Evolutionary conservation across 140 eudicot species (phyloP).

Genomic region (Flaveria floridana): DNA sequence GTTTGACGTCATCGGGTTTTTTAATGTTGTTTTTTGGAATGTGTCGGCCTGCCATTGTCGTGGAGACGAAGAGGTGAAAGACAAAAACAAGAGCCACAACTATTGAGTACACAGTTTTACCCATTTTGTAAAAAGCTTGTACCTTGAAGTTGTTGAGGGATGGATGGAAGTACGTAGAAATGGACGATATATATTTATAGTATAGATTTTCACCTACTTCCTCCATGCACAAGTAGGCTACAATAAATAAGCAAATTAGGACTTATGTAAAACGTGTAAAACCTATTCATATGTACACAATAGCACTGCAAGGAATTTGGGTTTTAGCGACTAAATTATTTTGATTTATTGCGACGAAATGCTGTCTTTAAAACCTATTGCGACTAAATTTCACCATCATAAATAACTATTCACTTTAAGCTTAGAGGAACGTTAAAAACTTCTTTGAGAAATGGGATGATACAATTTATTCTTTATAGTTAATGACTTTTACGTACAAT

Average conservation of each 20-base stretch:
- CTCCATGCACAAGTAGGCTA: not conserved
- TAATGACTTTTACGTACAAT: too few species aligned
- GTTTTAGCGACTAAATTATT: too few species aligned
- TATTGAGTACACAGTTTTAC: constrained; percentile 20
- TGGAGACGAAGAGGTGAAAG: constrained; percentile 26
- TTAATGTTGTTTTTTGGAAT: constrained; percentile 24
- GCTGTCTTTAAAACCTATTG: too few species aligned
- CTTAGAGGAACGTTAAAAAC: too few species aligned
- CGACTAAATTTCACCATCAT: too few species aligned
- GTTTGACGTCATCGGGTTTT: constrained; percentile 24
- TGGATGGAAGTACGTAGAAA: not conserved
- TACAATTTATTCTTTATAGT: too few species aligned
- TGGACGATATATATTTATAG: not conserved
- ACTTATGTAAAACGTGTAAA: not conserved
- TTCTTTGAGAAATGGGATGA: too few species aligned
- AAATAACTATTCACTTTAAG: too few species aligned
- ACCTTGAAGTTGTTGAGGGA: not conserved
- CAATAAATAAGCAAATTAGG: not conserved
- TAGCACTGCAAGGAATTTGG: too few species aligned
- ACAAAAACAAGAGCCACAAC: constrained; percentile 26
- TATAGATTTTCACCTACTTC: not conserved
- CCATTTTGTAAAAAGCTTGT: constrained; percentile 30
- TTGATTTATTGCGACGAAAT: too few species aligned
- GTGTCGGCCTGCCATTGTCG: constrained; percentile 31
- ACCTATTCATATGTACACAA: not conserved